Conservation (phyloP, 345 rosid species). For the Geranium rotundifolium region DNA sequence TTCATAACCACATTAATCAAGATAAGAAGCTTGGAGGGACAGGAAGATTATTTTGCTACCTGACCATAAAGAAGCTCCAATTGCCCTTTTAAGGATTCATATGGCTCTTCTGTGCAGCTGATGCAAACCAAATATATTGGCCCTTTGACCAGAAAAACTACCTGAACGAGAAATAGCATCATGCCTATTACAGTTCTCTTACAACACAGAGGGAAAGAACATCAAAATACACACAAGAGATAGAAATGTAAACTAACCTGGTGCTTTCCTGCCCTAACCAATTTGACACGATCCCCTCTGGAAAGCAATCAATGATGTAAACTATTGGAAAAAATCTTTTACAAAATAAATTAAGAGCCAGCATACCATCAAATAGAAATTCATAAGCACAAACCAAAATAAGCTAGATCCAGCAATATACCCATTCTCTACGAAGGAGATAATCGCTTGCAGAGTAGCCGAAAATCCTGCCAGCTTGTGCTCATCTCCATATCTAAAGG, state of each 20-base stretch:
- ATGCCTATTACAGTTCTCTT: background rate
- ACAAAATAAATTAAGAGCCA: slow-evolving; percentile 8
- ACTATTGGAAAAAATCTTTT: background rate
- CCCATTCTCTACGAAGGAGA: slow-evolving; percentile 97
- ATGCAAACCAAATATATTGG: slow-evolving; percentile 97
- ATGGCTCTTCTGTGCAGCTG: slow-evolving; percentile 94
- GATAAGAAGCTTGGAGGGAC: background rate
- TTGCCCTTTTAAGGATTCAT: slow-evolving; percentile 74
- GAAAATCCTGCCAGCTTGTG: slow-evolving; percentile 99
- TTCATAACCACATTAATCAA: background rate
- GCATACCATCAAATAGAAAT: background rate
- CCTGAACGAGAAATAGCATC: slow-evolving; percentile 29
- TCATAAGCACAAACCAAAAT: background rate
- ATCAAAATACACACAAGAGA: slow-evolving; percentile 6
- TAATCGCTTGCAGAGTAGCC: slow-evolving; percentile 96
- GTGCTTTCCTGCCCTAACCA: slow-evolving; percentile 84
- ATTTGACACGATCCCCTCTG: slow-evolving; percentile 76
- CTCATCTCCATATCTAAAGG: slow-evolving; percentile 85
- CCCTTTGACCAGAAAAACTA: slow-evolving; percentile 93
- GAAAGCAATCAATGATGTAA: slow-evolving; percentile 5
- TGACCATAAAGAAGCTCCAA: slow-evolving; percentile 95
- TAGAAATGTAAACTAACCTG: slow-evolving; percentile 37
- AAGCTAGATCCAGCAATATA: background rate
- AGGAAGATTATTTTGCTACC: slow-evolving; percentile 33
- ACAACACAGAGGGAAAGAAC: background rate